These are phyloP conservation scores for Sextonia rubra DNA, from an alignment of 164 flowering plant genomes.

Conservation along the genomic window DNA sequence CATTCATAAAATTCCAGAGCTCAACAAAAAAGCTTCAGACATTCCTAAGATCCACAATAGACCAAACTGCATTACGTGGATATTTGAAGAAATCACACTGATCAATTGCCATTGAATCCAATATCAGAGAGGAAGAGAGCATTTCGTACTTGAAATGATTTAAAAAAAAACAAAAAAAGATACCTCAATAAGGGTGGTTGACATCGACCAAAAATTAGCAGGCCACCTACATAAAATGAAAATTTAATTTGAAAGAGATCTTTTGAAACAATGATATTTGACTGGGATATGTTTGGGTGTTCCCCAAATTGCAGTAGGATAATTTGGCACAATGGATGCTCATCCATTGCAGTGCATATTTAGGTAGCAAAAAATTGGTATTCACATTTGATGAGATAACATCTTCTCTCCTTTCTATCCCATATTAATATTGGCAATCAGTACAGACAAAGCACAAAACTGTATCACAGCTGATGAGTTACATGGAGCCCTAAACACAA, in stretches of 20 bases:
- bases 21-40: background rate
- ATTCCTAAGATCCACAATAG: background rate
- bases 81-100: background rate
- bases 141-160: background rate
- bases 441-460: background rate
- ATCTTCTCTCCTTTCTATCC: background rate
- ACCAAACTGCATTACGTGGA: background rate
- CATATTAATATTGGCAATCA: background rate
- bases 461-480: background rate
- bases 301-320: background rate
- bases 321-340: background rate
- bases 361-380: background rate
- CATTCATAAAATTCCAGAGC: background rate
- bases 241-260: background rate
- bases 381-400: background rate
- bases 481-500: background rate
- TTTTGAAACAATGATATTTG: background rate
- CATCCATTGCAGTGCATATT: background rate
- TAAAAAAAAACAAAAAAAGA: too few relatives aligned
- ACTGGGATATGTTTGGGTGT: background rate
- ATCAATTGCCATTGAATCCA: background rate
- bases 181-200: background rate
- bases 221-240: background rate
- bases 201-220: background rate
- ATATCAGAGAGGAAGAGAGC: too few relatives aligned